Percentiles rank a stretch among this genome's conserved stretches.
Conservation (phyloP, 2,329 filamentous ascomycete genomes). For the Pseudogymnoascus sp. region DNA sequence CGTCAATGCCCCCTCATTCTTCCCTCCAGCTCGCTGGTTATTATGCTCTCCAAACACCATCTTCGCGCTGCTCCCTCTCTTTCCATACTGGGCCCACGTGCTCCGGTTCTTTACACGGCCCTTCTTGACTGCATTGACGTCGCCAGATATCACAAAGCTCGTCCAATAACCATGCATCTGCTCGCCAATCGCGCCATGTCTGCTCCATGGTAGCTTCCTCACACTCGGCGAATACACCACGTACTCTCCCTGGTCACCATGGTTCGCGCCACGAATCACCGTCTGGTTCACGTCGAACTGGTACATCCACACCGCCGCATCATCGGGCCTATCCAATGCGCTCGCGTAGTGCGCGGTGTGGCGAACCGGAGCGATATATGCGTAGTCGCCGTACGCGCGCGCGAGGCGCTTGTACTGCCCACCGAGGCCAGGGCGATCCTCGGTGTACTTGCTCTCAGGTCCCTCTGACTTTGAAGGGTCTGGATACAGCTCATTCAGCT, state of each 20-base stretch:
- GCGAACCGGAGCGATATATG: constrained; percentile 55
- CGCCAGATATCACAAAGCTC: constrained; percentile 24
- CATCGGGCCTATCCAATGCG: constrained; percentile 8
- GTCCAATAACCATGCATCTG: constrained; percentile 27
- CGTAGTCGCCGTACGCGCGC: constrained; percentile 55
- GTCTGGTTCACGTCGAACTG: constrained; percentile 45
- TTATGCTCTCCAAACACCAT: constrained; percentile 54
- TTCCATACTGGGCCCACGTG: constrained; percentile 19
- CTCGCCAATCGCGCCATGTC: constrained; percentile 15
- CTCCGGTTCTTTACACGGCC: constrained; percentile 15
- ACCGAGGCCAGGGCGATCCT: constrained; percentile 35
- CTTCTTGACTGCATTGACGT: constrained; percentile 23
- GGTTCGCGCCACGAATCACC: constrained; percentile 30
- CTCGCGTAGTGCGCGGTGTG: constrained; percentile 44
- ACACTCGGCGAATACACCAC: constrained; percentile 32
- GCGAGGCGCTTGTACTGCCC: constrained; percentile 49
- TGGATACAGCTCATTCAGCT: constrained; percentile 53
- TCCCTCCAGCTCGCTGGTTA: constrained; percentile 39
- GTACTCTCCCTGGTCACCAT: constrained; percentile 37
- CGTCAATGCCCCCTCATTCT: constrained; percentile 35
- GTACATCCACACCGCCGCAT: constrained; percentile 44
- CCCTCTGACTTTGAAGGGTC: constrained; percentile 37
- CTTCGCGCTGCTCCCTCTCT: constrained; percentile 21
- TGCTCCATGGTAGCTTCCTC: neutral
- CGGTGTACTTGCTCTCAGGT: constrained; percentile 33